phyloP scores from a whole-genome alignment of 352 stramenopile species.

The Blastocystis sp. region DNA sequence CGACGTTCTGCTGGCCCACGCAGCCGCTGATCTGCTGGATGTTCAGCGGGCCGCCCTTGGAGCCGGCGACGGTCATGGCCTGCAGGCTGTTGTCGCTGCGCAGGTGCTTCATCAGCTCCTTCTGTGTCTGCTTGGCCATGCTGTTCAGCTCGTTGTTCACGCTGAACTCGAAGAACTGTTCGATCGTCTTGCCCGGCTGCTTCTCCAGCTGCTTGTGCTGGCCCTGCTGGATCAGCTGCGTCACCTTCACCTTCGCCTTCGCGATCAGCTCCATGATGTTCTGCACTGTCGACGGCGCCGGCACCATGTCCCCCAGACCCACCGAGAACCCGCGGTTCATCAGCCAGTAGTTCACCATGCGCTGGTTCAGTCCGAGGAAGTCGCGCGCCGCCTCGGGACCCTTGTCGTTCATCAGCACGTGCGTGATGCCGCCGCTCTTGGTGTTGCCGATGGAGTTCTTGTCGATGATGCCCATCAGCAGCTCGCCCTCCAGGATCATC shows the following conservation, averaged over 20 bases:
- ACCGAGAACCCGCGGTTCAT: constrained; percentile 95
- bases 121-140: constrained; percentile 92
- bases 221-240: constrained; percentile 90
- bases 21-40: constrained; percentile 99
- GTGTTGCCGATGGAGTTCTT: constrained; percentile 97
- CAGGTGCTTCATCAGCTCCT: constrained; percentile 92
- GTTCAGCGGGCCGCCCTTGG: constrained; percentile 98
- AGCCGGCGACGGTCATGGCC: constrained; percentile 95
- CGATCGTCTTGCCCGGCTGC: constrained; percentile 95
- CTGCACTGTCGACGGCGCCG: constrained; percentile 92
- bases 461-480: constrained; percentile 95
- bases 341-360: constrained; percentile 97
- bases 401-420: constrained; percentile 85
- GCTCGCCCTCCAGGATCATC: constrained; percentile 91
- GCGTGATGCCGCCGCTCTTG: constrained; percentile 89
- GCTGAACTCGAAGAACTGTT: constrained; percentile 97
- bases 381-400: constrained; percentile 77
- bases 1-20: constrained; percentile 88
- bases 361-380: constrained; percentile 90
- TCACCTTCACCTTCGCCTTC: constrained; percentile 88
- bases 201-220: constrained; percentile 94
- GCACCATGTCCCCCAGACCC: constrained; percentile 95
- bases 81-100: constrained; percentile 98
- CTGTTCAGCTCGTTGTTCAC: constrained; percentile 86
- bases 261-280: constrained; percentile 98